Conservation (phyloP, 306 rosid genomes). For the Malus domestica region ASM211411v1 NC_041805.1:29644501-29645000, state of each 20-base stretch:
- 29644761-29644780: background rate
- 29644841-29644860: too few species aligned
- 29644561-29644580: background rate
- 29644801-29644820: too few species aligned
- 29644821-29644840: too few species aligned
- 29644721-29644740: background rate
- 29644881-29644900: too few species aligned
- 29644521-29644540: slow-evolving; percentile 37
- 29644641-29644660: background rate
- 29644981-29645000: too few species aligned
- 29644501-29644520: slow-evolving; percentile 46
- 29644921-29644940: too few species aligned
- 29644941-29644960: too few species aligned
- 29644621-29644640: slow-evolving; percentile 14
- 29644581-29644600: background rate
- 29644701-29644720: background rate
- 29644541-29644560: background rate
- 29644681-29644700: background rate
- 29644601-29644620: background rate
- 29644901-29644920: too few species aligned
- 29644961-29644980: too few species aligned
- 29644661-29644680: background rate
- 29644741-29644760: background rate
- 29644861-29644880: too few species aligned
- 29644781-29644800: too few species aligned